Conservation (phyloP, 2,329 filamentous ascomycete genomes). For the Pseudopithomyces maydicus region DNA sequence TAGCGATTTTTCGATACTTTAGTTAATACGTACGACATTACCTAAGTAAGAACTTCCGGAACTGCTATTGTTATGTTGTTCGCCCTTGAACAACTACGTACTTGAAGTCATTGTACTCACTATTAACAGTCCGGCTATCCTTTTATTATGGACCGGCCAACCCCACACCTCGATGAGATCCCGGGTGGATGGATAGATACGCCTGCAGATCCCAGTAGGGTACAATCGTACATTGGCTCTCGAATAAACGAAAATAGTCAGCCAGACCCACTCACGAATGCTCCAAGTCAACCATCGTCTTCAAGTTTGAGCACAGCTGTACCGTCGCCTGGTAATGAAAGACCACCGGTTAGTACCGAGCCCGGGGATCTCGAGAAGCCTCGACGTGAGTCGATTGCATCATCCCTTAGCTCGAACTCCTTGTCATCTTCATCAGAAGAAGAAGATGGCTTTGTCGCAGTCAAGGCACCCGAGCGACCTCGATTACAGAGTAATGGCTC, state of each 20-base stretch:
- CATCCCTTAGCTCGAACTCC: slow-evolving; percentile 14
- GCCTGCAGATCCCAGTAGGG: slow-evolving; percentile 29
- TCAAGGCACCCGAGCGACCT: slow-evolving; percentile 29
- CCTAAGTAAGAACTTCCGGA: too few relatives aligned
- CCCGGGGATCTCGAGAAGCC: background rate
- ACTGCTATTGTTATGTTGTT: background rate
- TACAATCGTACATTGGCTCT: slow-evolving; percentile 29
- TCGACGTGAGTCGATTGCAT: slow-evolving; percentile 11
- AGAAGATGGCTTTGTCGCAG: slow-evolving; percentile 20
- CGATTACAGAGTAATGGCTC: slow-evolving; percentile 24
- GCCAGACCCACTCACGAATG: slow-evolving; percentile 1
- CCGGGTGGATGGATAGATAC: slow-evolving; percentile 45
- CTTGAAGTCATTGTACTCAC: background rate
- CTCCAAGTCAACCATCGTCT: slow-evolving; percentile 11
- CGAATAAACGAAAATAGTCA: slow-evolving; percentile 13
- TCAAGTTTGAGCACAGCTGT: slow-evolving; percentile 19
- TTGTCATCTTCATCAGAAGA: slow-evolving; percentile 10
- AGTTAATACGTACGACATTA: too few relatives aligned
- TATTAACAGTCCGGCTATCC: background rate
- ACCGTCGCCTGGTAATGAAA: slow-evolving; percentile 16
- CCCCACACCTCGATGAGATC: slow-evolving; percentile 37
- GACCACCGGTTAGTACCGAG: background rate
- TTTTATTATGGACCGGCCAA: slow-evolving; percentile 36
- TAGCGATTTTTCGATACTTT: too few relatives aligned
- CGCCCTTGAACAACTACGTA: background rate